Base-by-base conservation (phyloP, 1,284 basidiomycete genomes). In the Trametes pubescens region DNA sequence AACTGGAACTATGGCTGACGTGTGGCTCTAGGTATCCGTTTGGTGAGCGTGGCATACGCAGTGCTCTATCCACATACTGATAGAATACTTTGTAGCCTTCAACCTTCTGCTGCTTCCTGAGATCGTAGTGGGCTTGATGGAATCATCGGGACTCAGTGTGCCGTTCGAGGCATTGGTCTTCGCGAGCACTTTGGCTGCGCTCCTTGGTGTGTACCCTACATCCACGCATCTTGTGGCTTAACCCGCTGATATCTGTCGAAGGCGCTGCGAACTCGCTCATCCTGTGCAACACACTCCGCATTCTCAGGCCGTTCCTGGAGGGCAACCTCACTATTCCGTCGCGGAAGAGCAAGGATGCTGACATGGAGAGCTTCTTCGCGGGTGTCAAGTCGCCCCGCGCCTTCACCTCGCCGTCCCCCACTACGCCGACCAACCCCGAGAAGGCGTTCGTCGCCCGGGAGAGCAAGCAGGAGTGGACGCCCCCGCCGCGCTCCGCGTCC, bases 231-330 rank as follows among this genome's bases (percentile, higher is more conserved):
- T 5, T 22, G n/a, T 21, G 18, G 2, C 47, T 1, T 11, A 40
- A 16, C 8, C 3, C 22, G 57, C 53, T 46, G 22, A 53, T 21
- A 26, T 16, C 8, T 5, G n/a, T 13, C 13, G 10, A 48, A 92
- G 90, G 89, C 49, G 69, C 86, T 26, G 84, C 84, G 14, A 88
- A 91, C 69, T 86, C 88, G 22, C 62, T 82, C 10, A 78, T 91
- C n/a, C 80, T 91, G 32, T 86, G 83, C 77, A 90, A 89, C 72
- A 90, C 87, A 4, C 83, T 90, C 70, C 82, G 86, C n/a, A 80
- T 89, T 52, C 76, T 92, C 40, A 79, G 80, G n/a, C 84, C 84
- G 24, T 83, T 83, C 29, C 81, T 88, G 18, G 67, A 75, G 57
- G 49, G 65, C 13, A 56, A 59, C 61, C 54, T 60, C 29, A 58